Evolutionary conservation across 169 alveolate genomes (phyloP), one percentile per base, ranked within the genome.

Genomic region (Plasmodium gallinaceum): DNA sequence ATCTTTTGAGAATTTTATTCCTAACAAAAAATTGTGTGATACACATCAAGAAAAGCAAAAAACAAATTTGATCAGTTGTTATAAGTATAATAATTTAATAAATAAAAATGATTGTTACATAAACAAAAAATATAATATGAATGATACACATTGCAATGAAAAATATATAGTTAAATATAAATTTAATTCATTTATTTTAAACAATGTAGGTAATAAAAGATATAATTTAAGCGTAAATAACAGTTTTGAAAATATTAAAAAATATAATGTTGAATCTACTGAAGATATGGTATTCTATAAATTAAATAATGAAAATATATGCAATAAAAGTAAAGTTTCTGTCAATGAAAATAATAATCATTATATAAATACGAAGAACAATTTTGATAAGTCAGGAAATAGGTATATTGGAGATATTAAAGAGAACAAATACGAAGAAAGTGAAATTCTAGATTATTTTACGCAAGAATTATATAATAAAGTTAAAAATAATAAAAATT

Each of bases 1-100:
- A 5, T 37, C 64, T 16, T 57, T 62, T 48, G 58, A 48, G 39
- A 5, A 9, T 45, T 32, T 24, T 45, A 42, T 32, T 39, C 22
- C 74, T 1, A 75, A 75, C 3, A 43, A 32, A 54, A 60, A 75
- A 60, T 7, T 66, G 18, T 80, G 72, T 60, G 62, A 32, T 16
- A 57, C 10, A 24, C 65, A 80, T 45, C 51, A 80, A 66, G 71
- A 61, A 60, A 80, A 68, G 48, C 76, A 66, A 80, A 80, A 66
- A 66, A 80, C 75, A 9, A 80, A 80, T 26, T 69, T 80, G 22
- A 32, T 80, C 52, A 80, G 90, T 71, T 80, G 45, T 54, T 80
- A 80, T 71, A 80, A 80, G 24, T 80, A 80, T 24, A 80, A 80
- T n/a, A 80, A 80, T 80, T 65, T 64, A 54, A 9, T 32, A 45